Evolutionary conservation across 495 filamentous ascomycete species (phyloP).

Genomic region (Penicillium bialowiezense): DNA sequence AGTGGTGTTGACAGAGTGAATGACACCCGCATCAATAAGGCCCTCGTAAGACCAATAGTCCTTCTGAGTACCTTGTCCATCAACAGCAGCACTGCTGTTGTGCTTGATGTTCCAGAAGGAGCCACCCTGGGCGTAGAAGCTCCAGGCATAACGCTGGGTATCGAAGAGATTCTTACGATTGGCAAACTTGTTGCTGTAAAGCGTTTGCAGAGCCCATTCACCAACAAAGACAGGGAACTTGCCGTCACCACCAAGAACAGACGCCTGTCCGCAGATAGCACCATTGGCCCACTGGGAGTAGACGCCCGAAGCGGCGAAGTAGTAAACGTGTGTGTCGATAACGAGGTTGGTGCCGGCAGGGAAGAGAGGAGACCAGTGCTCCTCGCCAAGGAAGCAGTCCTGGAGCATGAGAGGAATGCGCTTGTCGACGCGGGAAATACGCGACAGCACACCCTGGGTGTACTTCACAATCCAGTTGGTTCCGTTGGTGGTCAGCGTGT

Average conservation of each 20-base stretch:
- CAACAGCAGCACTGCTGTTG: constrained; percentile 13
- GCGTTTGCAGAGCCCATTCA: constrained; percentile 16
- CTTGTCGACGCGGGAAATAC: constrained; percentile 9
- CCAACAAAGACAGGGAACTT: constrained; percentile 16
- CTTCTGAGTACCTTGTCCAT: constrained; percentile 11
- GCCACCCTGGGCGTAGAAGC: constrained; percentile 11
- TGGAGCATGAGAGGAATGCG: constrained; percentile 11
- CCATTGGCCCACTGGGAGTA: constrained; percentile 17
- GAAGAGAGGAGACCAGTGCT: constrained; percentile 14
- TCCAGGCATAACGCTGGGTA: constrained; percentile 13
- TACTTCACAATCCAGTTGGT: constrained; percentile 14
- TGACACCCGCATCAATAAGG: constrained; percentile 10
- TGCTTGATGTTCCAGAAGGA: constrained; percentile 16
- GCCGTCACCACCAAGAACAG: constrained; percentile 10
- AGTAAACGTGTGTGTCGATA: constrained; percentile 16
- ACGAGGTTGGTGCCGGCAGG: constrained; percentile 8
- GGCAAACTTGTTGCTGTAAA: constrained; percentile 12
- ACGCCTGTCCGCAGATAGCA: constrained; percentile 14
- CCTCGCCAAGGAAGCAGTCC: constrained; percentile 14
- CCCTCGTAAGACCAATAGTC: constrained; percentile 12
- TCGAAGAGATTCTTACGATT: constrained; percentile 12
- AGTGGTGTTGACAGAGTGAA: constrained; percentile 1
- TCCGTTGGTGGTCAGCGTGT: constrained; percentile 10
- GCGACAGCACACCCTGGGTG: constrained; percentile 1
- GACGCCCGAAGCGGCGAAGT: constrained; percentile 13